A percentile compares a stretch with the other conserved stretches of the same genome.
Conservation (phyloP, 1,284 basidiomycete species). For the Cutaneotrichosporon mucoides region DNA sequence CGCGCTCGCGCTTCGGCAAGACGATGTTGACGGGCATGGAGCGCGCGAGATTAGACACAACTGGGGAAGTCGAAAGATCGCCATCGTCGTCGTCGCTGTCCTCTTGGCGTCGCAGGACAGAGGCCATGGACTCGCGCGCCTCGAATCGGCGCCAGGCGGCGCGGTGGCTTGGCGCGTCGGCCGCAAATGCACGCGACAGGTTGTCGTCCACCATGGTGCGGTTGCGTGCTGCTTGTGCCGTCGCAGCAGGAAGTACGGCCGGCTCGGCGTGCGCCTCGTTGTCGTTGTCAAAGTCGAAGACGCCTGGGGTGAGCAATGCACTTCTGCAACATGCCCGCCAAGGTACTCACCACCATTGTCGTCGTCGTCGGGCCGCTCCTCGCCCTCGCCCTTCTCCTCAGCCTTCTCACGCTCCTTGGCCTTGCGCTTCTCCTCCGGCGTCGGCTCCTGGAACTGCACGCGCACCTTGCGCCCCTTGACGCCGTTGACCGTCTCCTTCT, state of each 20-base stretch:
- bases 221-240: slow-evolving; percentile 9
- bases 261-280: slow-evolving; percentile 12
- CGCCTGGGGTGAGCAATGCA: slow-evolving; percentile 31
- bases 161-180: slow-evolving; percentile 47
- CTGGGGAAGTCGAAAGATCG: slow-evolving; percentile 8
- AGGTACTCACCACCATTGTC: slow-evolving; percentile 25
- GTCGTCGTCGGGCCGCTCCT: slow-evolving; percentile 11
- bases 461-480: slow-evolving; percentile 3
- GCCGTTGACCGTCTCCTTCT: slow-evolving; percentile 6
- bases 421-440: slow-evolving; percentile 5
- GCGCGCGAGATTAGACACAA: slow-evolving; percentile 27
- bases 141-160: slow-evolving; percentile 40
- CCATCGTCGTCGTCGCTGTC: slow-evolving; percentile 23
- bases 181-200: slow-evolving; percentile 44
- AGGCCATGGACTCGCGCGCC: slow-evolving; percentile 23
- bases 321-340: no score
- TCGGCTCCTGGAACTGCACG: not conserved
- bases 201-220: slow-evolving; percentile 42
- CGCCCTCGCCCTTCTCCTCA: slow-evolving; percentile 1
- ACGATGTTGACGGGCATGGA: slow-evolving; percentile 44
- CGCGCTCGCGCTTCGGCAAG: slow-evolving; percentile 1
- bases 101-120: slow-evolving; percentile 11
- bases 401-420: not conserved
- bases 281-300: slow-evolving; percentile 49
- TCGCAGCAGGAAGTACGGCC: not conserved